A percentile compares a stretch with the other conserved stretches of the same genome.
Conservation (phyloP, 2,329 filamentous ascomycete genomes). For the Cordyceps farinosa region DNA sequence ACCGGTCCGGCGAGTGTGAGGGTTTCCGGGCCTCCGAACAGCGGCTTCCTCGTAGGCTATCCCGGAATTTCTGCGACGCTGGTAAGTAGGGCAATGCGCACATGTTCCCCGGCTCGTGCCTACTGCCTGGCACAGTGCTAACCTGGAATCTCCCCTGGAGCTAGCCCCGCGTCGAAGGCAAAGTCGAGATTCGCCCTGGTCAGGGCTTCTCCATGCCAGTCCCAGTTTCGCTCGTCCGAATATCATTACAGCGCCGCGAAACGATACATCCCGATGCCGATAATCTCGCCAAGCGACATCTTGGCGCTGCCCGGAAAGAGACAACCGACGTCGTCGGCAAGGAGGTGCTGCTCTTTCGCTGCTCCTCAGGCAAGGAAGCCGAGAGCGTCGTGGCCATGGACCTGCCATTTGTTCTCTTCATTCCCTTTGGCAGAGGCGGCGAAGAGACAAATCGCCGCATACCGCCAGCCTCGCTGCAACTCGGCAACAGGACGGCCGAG, state of each 20-base stretch:
- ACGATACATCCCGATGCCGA: conserved; percentile 96
- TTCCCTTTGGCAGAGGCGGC: conserved; percentile 87
- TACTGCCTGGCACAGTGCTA: background rate
- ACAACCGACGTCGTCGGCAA: conserved; percentile 91
- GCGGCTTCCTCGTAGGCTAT: conserved; percentile 93
- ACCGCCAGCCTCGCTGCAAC: conserved; percentile 84
- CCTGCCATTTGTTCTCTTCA: conserved; percentile 93
- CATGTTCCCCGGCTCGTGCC: conserved; percentile 13
- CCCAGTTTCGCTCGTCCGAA: conserved; percentile 85
- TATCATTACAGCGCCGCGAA: conserved; percentile 89
- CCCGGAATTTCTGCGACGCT: conserved; percentile 95
- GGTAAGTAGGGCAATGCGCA: conserved; percentile 55
- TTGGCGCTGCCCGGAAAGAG: conserved; percentile 86
- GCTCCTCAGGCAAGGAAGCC: conserved; percentile 75
- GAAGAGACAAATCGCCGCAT: conserved; percentile 87
- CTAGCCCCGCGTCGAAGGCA: conserved; percentile 94
- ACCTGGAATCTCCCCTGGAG: conserved; percentile 21
- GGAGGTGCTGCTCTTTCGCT: conserved; percentile 88
- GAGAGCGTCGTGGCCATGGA: conserved; percentile 95
- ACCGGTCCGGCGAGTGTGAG: conserved; percentile 60
- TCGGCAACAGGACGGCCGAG: conserved; percentile 90
- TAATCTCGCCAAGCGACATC: conserved; percentile 85
- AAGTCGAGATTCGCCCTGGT: conserved; percentile 90
- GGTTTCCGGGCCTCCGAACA: conserved; percentile 95
- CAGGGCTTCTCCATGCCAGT: conserved; percentile 85